A percentile compares a stretch with the other conserved stretches of the same genome.
These are phyloP conservation scores for Aspergillus sp. DNA, from an alignment of 2,329 filamentous ascomycete genomes.

Conservation along the genomic window DNA sequence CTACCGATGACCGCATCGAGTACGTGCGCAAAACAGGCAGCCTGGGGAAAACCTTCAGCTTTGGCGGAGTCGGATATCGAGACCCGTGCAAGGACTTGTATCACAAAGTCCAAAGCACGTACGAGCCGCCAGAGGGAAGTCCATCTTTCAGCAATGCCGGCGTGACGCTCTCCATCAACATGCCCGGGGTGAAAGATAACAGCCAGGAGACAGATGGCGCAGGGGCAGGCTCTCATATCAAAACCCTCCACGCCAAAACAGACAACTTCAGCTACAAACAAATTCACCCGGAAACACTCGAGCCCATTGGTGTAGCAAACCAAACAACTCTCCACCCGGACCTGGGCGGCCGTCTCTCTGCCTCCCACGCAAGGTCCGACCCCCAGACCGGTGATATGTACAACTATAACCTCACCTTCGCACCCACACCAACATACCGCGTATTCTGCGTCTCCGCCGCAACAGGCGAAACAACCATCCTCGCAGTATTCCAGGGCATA, in stretches of 20 bases:
- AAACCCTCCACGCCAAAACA: conserved; percentile 59
- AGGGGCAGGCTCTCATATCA: conserved; percentile 34
- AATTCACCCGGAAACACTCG: conserved; percentile 69
- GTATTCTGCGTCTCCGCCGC: conserved; percentile 65
- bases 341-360: conserved; percentile 66
- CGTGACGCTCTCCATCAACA: conserved; percentile 65
- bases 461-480: conserved; percentile 66
- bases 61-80: conserved; percentile 66
- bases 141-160: conserved; percentile 61
- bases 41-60: conserved; percentile 56
- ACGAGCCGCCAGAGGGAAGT: neutral
- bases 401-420: conserved; percentile 77
- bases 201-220: conserved; percentile 17
- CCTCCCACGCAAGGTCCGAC: conserved; percentile 71
- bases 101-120: conserved; percentile 56
- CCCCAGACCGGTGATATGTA: conserved; percentile 71
- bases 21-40: conserved; percentile 61
- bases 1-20: conserved; percentile 64
- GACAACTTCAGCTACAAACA: conserved; percentile 57
- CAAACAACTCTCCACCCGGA: conserved; percentile 66
- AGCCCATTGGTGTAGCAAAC: conserved; percentile 64
- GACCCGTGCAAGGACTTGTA: conserved; percentile 70
- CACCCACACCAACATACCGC: conserved; percentile 60
- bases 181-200: conserved; percentile 55
- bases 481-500: conserved; percentile 62